These are phyloP conservation scores for Trichoderma breve DNA, from an alignment of 2,329 filamentous ascomycete genomes.

Conservation along the genomic window DNA sequence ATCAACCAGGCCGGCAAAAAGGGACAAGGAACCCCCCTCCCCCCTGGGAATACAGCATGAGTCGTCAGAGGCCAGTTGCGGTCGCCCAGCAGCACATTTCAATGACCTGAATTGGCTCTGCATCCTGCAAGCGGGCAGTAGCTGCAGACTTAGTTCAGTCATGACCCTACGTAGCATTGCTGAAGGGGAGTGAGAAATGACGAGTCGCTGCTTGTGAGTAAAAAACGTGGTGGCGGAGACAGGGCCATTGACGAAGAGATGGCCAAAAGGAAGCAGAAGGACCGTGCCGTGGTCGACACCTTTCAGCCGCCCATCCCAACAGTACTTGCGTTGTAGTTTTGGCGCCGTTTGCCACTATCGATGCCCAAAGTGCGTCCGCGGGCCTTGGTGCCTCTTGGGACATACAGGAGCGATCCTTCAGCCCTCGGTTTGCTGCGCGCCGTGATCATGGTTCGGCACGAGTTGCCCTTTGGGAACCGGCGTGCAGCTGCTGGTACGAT, in stretches of 20 bases:
- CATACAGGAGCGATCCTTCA: not conserved
- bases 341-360: not conserved
- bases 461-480: not conserved
- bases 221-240: slow-evolving; percentile 1
- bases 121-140: slow-evolving; percentile 6
- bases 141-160: slow-evolving; percentile 8
- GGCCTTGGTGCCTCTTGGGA: not conserved
- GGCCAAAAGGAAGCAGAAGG: not conserved
- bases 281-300: not conserved
- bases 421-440: not conserved
- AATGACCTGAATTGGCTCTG: not conserved
- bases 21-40: not conserved
- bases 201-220: slow-evolving; percentile 2
- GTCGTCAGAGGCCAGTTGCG: not conserved
- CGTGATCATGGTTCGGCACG: not conserved
- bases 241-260: not conserved
- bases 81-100: not conserved
- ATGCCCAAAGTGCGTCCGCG: not conserved
- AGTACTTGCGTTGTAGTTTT: not conserved
- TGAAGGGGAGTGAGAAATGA: slow-evolving; percentile 2
- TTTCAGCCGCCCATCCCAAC: not conserved
- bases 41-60: not conserved
- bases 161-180: not conserved
- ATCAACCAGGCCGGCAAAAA: not conserved
- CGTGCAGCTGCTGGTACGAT: not conserved